Evolutionary conservation across 2,329 filamentous ascomycete genomes (phyloP).

Genomic region (Fusarium foetens): DNA sequence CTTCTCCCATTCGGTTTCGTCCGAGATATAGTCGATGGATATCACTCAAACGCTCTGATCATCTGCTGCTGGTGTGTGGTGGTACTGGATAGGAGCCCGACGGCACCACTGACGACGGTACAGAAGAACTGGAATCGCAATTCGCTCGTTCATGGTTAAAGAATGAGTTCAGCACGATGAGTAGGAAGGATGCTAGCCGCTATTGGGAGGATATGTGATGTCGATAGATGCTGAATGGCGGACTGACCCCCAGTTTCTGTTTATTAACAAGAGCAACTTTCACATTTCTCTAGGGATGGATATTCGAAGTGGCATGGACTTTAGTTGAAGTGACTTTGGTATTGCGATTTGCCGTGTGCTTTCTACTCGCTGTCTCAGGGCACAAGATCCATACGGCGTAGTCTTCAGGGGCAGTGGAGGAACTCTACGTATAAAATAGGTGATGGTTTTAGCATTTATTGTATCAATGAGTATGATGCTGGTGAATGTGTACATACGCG

Average conservation of each 20-base stretch:
- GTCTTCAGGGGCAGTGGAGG: too few species aligned
- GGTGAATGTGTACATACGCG: too few species aligned
- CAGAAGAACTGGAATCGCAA: neutral
- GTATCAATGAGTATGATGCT: too few species aligned
- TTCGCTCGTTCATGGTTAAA: neutral
- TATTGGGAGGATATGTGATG: neutral
- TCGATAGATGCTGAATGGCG: neutral
- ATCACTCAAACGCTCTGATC: neutral
- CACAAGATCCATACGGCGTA: neutral
- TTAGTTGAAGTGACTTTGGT: neutral
- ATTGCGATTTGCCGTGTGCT: neutral
- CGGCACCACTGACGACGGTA: too few species aligned
- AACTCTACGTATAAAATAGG: neutral
- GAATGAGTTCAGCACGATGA: neutral
- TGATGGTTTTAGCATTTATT: rapidly evolving
- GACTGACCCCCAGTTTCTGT: neutral
- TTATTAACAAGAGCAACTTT: neutral
- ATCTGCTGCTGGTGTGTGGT: rapidly evolving
- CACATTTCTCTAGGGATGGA: too few species aligned
- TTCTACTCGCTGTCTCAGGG: too few species aligned
- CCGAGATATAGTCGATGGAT: neutral
- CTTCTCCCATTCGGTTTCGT: neutral
- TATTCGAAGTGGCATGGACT: neutral
- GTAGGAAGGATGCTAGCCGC: neutral
- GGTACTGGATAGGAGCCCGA: neutral